A percentile compares a stretch with the other conserved stretches of the same genome.
These are phyloP conservation scores for Heliosperma pusillum DNA, from an alignment of 148 eudicot species.

Conservation along the genomic window DNA sequence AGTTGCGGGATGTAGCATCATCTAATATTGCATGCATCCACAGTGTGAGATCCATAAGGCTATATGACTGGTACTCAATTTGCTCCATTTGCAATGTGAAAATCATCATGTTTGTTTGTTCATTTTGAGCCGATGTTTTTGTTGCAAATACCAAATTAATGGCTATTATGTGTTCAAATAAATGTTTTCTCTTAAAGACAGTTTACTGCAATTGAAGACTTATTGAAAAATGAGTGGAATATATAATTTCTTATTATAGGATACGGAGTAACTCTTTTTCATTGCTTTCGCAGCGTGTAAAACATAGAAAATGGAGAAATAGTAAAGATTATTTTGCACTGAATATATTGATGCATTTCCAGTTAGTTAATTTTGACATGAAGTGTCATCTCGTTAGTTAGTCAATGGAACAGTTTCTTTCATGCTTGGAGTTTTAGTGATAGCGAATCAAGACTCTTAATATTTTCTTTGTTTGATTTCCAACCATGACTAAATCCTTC, in stretches of 20 bases:
- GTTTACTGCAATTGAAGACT: no score
- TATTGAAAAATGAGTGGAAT: no score
- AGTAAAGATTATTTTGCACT: no score
- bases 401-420: not conserved
- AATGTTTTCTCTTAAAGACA: no score
- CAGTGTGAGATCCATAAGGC: not conserved
- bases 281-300: no score
- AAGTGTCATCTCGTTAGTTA: not conserved
- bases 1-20: no score
- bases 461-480: slow-evolving; percentile 6
- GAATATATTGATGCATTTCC: not conserved
- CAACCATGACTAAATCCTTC: not conserved
- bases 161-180: no score
- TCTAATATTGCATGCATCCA: not conserved
- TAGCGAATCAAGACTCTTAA: not conserved
- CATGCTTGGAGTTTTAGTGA: not conserved
- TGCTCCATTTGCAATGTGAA: not conserved
- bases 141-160: no score
- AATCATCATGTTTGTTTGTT: not conserved
- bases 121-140: not conserved
- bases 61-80: not conserved
- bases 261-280: no score
- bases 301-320: no score
- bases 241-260: no score
- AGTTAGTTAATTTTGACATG: not conserved